Conservation (phyloP, 805 yeast species). For the Metschnikowia matae region DNA sequence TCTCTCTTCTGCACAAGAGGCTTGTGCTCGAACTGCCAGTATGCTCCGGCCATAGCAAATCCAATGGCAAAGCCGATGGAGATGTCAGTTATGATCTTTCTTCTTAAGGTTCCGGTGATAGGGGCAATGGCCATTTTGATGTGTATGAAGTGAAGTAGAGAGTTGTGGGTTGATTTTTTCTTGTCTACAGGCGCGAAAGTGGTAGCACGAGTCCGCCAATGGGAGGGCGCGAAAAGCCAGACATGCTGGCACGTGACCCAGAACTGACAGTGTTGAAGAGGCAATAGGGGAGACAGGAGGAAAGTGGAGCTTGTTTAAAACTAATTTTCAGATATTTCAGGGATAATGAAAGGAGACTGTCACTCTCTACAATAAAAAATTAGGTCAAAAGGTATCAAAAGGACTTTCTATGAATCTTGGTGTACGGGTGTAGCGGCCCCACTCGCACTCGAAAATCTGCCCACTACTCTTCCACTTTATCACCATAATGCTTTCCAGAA, state of each 20-base stretch:
- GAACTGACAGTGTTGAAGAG: background rate
- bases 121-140: conserved; percentile 72
- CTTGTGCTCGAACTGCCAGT: conserved; percentile 89
- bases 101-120: conserved; percentile 78
- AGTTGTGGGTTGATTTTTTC: conserved; percentile 2
- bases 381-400: no score
- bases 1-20: conserved; percentile 72
- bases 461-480: background rate
- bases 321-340: no score
- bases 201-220: conserved; percentile 11
- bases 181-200: conserved; percentile 8
- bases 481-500: conserved; percentile 23
- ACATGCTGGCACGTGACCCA: conserved; percentile 1
- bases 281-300: no score
- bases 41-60: conserved; percentile 52
- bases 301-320: no score
- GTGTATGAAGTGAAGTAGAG: conserved; percentile 3
- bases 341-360: no score
- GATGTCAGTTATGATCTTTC: conserved; percentile 77
- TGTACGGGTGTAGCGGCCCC: background rate
- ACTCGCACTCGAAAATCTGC: conserved; percentile 1
- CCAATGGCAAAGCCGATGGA: conserved; percentile 63
- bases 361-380: background rate
- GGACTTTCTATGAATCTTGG: background rate
- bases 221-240: conserved; percentile 8